Base-by-base conservation (phyloP, 768 basidiomycete genomes). In the Leccinum arenicola region DNA sequence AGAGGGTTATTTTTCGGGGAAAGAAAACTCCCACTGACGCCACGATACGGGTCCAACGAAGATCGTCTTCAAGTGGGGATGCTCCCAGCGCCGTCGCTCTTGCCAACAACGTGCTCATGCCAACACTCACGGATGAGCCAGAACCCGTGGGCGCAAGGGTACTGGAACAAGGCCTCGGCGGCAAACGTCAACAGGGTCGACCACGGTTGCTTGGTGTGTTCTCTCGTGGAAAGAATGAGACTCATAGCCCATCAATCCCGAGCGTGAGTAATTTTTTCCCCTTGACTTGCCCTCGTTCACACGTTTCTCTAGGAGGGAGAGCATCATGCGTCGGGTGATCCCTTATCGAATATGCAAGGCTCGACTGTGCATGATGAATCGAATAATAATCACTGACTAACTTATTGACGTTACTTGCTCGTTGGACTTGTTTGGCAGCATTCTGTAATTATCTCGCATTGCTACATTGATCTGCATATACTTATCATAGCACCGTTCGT, bases 121-220 rank as follows among this genome's bases (percentile, higher is more conserved):
- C 70, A 55, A 67, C 74, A 19, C 57, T 80, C 19, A 75, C 74
- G 19, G 70, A 75, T 50, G 82, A 82, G 64, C 78, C 81, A 1
- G 81, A 81, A 59, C 35, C 66, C 17, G 60, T 74, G n/a, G 68
- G 69, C 36, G 23, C 55, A 25, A 65, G 59, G 50, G 58, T 53
- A 54, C 45, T 38, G 36, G 64, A 64, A 61, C 66, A 53, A 35
- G 59, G 60, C 33, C 38, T 15, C 38, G 57, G 54, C 50, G 49
- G 27, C 27, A 61, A 55, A 51, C 66, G 63, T 38, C 68, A 62
- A 17, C 72, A 69, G 8, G 56, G 63, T 59, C 70, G 76, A 47
- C 66, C 69, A 33, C 66, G 68, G 53, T 63, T 75, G 33, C 69
- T 78, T 45, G 60, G 66, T 52, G 35, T 73, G 35, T 73, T 73